Conservation (phyloP, 768 basidiomycete genomes). For the Suillus plorans region DNA sequence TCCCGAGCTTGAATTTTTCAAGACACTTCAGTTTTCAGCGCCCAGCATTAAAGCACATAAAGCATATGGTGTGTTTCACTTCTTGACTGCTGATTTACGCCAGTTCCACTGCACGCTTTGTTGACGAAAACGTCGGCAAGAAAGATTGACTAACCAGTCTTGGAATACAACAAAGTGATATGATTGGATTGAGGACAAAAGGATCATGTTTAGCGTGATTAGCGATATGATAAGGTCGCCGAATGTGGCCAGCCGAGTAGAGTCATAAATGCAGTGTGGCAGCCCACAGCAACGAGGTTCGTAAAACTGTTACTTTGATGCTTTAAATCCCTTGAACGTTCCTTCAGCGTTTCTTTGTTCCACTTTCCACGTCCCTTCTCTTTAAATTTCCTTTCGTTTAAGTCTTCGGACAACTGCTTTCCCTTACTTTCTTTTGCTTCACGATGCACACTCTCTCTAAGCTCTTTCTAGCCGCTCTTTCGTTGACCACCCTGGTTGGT, state of each 20-base stretch:
- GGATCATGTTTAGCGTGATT: background rate
- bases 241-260: background rate
- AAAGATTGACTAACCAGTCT: background rate
- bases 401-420: background rate
- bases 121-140: background rate
- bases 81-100: background rate
- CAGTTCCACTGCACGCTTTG: background rate
- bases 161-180: background rate
- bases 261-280: background rate
- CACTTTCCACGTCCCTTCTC: background rate
- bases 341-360: background rate
- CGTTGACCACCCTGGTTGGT: conserved; percentile 39
- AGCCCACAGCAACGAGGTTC: background rate
- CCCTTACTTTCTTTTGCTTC: conserved; percentile 2
- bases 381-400: conserved; percentile 4
- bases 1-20: background rate
- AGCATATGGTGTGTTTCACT: background rate
- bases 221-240: conserved; percentile 1
- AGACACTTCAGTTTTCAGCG: background rate
- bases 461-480: conserved; percentile 30
- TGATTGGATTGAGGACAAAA: background rate
- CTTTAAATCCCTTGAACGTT: background rate
- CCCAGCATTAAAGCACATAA: background rate
- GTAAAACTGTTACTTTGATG: background rate
- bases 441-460: conserved; percentile 34